Base-by-base conservation (phyloP, 495 filamentous ascomycete species). In the Saxispiralis lemnorum region DNA sequence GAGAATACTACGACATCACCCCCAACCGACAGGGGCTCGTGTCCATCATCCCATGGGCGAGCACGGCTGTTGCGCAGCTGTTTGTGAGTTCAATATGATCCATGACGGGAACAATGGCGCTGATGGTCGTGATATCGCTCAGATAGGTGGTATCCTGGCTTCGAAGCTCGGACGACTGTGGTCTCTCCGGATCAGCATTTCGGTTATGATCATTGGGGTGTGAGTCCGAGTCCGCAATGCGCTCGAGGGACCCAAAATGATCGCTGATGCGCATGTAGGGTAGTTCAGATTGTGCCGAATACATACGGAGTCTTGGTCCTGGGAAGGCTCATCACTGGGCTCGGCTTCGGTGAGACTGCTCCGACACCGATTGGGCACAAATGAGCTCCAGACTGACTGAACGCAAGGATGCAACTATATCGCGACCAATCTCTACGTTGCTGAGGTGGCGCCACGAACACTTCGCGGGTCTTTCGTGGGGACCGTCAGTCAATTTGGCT, bases 21-120 rank as follows among this genome's bases (percentile, higher is more conserved):
- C 47, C 44, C 7, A 54, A 51, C 15, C 54, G 50, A 33, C 49
- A 52, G 9, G 61, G 60, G 12, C 45, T 63, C 20, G 49, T 64
- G n/a, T 61, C 60, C 2, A 60, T 51, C 15, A 62, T 62, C 19
- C 60, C 60, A 0, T 63, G 59, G 60, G 60, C 59, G 0, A 59
- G 59, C 38, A 62, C 60, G 28, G 60, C 57, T 59, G 17, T 63
- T 40, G 54, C 58, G 5, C 58, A 56, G 35, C 31, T 61, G 17
- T 59, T 46, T 35, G 39, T 62, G 13, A 35, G 34, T 13, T 14
- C 13, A 12, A 35, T n/a, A n/a, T n/a, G n/a, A n/a, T n/a, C n/a
- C n/a, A n/a, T n/a, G n/a, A n/a, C n/a, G n/a, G n/a, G n/a, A n/a
- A n/a, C n/a, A n/a, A n/a, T n/a, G n/a, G n/a, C n/a, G n/a, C 24